A percentile compares a stretch with the other conserved stretches of the same genome.
phyloP scores from a whole-genome alignment of 768 basidiomycete species.

The Psilocybe tampanensis region DNA sequence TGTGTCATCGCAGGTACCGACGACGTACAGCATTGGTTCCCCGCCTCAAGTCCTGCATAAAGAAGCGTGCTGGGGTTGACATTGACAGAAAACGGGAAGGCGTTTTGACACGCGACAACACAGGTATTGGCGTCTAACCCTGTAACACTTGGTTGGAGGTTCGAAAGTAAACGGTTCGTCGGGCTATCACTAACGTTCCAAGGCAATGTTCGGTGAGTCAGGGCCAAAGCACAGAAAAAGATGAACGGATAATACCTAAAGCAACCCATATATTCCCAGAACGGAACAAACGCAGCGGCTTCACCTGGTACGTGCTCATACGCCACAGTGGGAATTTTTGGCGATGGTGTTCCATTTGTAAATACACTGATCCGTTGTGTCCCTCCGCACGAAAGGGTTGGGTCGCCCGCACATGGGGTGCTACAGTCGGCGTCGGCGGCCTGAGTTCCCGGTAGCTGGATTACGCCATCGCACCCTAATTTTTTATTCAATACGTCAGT shows the following conservation, averaged over 20 bases:
- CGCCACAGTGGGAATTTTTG: constrained; percentile 6
- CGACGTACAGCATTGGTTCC: constrained; percentile 11
- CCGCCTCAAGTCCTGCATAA: constrained; percentile 7
- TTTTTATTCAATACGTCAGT: no score
- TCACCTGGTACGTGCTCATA: neutral
- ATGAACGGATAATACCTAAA: neutral
- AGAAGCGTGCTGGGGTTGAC: neutral
- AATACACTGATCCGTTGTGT: constrained; percentile 6
- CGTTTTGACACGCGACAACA: neutral
- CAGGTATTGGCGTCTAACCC: neutral
- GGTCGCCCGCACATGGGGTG: constrained; percentile 6
- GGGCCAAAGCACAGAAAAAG: no score
- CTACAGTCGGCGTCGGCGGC: constrained; percentile 2
- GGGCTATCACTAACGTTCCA: neutral
- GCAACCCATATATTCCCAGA: constrained; percentile 13
- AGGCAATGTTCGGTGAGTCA: neutral
- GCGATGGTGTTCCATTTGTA: constrained; percentile 12
- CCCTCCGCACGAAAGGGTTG: constrained; percentile 6
- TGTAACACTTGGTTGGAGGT: neutral
- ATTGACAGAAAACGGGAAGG: neutral
- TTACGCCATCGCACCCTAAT: constrained; percentile 15
- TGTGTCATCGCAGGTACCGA: neutral
- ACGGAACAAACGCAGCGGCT: neutral
- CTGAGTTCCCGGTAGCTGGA: constrained; percentile 5
- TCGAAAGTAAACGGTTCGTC: neutral